Evolutionary conservation across 164 flowering plant species (phyloP).

Genomic region (Magnolia officinalis): DNA sequence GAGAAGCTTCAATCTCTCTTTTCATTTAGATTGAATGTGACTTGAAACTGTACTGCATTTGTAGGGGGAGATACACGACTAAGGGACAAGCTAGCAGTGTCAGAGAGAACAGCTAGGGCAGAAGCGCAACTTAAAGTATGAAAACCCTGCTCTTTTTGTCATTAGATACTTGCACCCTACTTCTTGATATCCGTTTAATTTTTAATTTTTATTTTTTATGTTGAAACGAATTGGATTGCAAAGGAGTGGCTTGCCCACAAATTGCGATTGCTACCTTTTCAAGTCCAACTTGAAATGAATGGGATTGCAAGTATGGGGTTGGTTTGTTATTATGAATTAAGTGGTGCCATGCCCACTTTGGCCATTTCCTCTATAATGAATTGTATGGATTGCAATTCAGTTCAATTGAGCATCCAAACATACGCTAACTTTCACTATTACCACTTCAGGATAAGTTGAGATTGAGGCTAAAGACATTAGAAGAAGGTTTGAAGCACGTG

Average conservation of each 20-base stretch:
- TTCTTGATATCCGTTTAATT: too few species aligned
- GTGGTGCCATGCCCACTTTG: too few species aligned
- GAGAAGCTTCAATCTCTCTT: background rate
- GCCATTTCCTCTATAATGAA: background rate
- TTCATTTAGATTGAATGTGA: background rate
- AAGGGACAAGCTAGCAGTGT: conserved; percentile 64
- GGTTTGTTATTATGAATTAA: too few species aligned
- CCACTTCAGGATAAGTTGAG: conserved; percentile 66
- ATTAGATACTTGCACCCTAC: background rate
- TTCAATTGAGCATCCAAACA: background rate
- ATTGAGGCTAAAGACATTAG: conserved; percentile 72
- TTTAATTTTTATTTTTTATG: too few species aligned
- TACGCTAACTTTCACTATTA: background rate
- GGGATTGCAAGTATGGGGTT: background rate
- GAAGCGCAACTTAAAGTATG: conserved; percentile 86
- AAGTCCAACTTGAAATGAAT: background rate
- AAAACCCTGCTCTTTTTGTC: conserved; percentile 5
- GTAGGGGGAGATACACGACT: conserved; percentile 77
- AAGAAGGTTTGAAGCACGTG: conserved; percentile 69
- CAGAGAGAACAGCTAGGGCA: conserved; percentile 85
- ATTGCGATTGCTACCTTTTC: too few species aligned
- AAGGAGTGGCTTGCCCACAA: too few species aligned
- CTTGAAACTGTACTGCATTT: conserved; percentile 7
- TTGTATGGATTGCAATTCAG: background rate
- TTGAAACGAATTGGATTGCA: too few species aligned